Evolutionary conservation across 2,329 filamentous ascomycete genomes (phyloP).

Genomic region (Trichoderma afroharzianum): DNA sequence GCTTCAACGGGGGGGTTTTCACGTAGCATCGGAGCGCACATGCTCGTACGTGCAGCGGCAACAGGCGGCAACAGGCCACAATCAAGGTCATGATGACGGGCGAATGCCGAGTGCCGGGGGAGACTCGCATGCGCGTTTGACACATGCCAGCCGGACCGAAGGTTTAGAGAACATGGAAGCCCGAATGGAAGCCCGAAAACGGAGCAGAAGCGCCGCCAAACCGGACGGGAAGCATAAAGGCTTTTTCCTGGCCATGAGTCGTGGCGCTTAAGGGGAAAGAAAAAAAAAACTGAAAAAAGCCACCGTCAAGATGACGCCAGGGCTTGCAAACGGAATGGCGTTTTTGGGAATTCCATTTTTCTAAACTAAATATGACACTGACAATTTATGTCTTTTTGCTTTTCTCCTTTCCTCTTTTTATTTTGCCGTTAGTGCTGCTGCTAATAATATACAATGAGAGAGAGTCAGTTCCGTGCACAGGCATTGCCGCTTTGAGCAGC

Average conservation of each 20-base stretch:
- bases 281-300: neutral
- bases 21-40: neutral
- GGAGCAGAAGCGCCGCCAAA: neutral
- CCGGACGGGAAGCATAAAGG: neutral
- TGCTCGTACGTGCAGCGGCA: neutral
- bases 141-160: neutral
- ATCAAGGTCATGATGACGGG: neutral
- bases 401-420: neutral
- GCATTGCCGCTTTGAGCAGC: neutral
- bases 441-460: neutral
- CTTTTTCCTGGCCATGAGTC: constrained; percentile 2
- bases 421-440: neutral
- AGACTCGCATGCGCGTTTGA: neutral
- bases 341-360: neutral
- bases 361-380: neutral
- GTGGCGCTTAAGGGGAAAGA: neutral
- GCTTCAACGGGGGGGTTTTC: neutral
- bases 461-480: neutral
- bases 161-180: constrained; percentile 2
- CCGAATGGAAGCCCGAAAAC: constrained; percentile 16
- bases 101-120: constrained; percentile 1
- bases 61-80: neutral
- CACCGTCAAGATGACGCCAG: constrained; percentile 11
- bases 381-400: neutral
- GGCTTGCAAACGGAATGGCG: constrained; percentile 3